These are phyloP conservation scores for Lodderomyces theae DNA, from an alignment of 1,139 yeast species.

Conservation along the genomic window DNA sequence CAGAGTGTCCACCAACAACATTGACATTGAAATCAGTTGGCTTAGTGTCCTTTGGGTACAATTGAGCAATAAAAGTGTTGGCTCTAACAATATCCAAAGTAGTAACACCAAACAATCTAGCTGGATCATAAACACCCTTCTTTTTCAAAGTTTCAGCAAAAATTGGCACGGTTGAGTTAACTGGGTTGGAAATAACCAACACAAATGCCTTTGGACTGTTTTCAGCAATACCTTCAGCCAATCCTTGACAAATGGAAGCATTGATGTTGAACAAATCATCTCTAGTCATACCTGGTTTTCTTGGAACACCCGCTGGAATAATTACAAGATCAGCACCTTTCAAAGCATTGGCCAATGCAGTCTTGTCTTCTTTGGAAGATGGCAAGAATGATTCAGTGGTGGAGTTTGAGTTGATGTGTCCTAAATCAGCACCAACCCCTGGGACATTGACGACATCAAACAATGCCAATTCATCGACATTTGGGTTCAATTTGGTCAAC, in stretches of 20 bases:
- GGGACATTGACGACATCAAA: conserved; percentile 94
- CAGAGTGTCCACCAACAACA: conserved; percentile 98
- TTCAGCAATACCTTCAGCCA: conserved; percentile 87
- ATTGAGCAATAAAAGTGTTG: conserved; percentile 82
- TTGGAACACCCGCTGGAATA: conserved; percentile 99
- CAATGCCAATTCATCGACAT: conserved; percentile 80
- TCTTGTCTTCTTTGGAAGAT: conserved; percentile 59
- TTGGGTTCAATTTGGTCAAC: conserved; percentile 80
- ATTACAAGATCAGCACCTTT: conserved; percentile 82
- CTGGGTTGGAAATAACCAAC: conserved; percentile 92
- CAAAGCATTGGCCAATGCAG: conserved; percentile 74
- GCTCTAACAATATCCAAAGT: conserved; percentile 94
- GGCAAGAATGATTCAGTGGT: conserved; percentile 82
- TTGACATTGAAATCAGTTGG: conserved; percentile 71
- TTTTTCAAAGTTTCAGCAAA: conserved; percentile 91
- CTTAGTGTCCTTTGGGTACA: conserved; percentile 46
- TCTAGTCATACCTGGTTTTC: conserved; percentile 99
- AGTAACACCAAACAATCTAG: conserved; percentile 93
- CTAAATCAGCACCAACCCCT: conserved; percentile 95
- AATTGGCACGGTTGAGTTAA: conserved; percentile 97
- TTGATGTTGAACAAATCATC: conserved; percentile 97
- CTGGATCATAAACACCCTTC: conserved; percentile 86
- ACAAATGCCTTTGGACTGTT: conserved; percentile 85
- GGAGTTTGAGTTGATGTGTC: conserved; percentile 91
- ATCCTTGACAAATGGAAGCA: conserved; percentile 91